A percentile compares a stretch with the other conserved stretches of the same genome.
phyloP scores from a whole-genome alignment of 371 early-diverging fungal species.

The Mortierella sp. region DNA sequence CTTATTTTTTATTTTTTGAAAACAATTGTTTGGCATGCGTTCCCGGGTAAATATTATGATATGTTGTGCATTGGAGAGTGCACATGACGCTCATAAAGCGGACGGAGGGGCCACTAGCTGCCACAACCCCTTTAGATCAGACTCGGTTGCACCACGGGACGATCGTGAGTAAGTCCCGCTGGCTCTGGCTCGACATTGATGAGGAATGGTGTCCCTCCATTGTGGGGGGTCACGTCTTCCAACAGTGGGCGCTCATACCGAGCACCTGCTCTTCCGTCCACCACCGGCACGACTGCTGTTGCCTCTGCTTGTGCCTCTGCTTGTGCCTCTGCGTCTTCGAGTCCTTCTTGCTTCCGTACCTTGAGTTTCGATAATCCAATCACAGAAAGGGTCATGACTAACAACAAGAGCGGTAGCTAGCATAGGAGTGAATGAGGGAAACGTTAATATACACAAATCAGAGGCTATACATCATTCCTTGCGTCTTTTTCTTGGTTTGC shows the following conservation, averaged over 20 bases:
- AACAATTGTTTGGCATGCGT: no score
- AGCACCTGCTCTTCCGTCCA: conserved; percentile 14
- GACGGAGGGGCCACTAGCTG: background rate
- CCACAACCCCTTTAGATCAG: conserved; percentile 19
- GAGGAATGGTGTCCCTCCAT: conserved; percentile 17
- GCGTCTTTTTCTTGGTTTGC: background rate
- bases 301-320: conserved; percentile 13
- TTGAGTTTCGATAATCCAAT: conserved; percentile 26
- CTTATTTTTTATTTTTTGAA: no score
- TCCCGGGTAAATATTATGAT: no score
- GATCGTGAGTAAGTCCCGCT: conserved; percentile 10
- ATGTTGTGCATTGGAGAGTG: no score
- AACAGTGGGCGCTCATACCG: conserved; percentile 28
- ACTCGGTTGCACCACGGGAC: conserved; percentile 23
- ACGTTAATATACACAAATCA: conserved; percentile 6
- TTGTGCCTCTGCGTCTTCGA: conserved; percentile 21
- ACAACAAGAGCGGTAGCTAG: conserved; percentile 25
- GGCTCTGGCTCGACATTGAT: conserved; percentile 14
- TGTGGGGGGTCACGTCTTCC: conserved; percentile 10
- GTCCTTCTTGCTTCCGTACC: conserved; percentile 17
- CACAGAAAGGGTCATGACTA: conserved; percentile 22
- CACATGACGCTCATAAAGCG: background rate
- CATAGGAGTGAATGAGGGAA: conserved; percentile 5
- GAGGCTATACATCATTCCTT: conserved; percentile 4
- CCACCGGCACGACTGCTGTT: conserved; percentile 9